phyloP scores from a whole-genome alignment of 2,329 filamentous ascomycete genomes.

The Epichloe brachyelytri region DNA sequence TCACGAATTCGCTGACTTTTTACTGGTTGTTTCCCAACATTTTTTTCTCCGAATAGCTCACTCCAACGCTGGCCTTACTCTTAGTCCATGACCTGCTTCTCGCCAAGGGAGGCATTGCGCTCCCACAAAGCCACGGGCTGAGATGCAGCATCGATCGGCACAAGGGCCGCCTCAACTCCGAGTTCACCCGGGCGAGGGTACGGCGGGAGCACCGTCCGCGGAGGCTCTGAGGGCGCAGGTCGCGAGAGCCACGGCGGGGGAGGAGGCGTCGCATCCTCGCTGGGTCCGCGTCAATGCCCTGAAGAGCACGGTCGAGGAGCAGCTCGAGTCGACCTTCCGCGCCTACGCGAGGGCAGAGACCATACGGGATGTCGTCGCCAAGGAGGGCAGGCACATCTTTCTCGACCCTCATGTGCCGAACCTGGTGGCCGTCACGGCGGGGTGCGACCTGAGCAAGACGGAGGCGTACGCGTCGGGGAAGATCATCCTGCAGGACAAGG shows the following conservation, averaged over 20 bases:
- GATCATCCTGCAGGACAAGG: constrained; percentile 90
- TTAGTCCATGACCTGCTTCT: constrained; percentile 79
- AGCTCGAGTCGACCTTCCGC: constrained; percentile 63
- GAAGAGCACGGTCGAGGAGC: constrained; percentile 54
- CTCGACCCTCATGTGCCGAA: constrained; percentile 76
- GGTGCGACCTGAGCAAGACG: constrained; percentile 58
- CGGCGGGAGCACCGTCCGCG: constrained; percentile 53
- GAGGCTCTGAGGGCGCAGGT: constrained; percentile 51
- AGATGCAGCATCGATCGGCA: constrained; percentile 65
- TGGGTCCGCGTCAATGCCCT: constrained; percentile 86
- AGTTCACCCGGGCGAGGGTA: constrained; percentile 70
- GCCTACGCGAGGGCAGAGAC: constrained; percentile 43
- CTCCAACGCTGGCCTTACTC: constrained; percentile 65
- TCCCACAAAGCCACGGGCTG: constrained; percentile 67
- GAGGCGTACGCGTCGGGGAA: constrained; percentile 62
- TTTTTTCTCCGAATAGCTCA: constrained; percentile 43
- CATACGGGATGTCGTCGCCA: constrained; percentile 42
- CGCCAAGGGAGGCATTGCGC: constrained; percentile 67
- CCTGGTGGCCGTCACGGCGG: constrained; percentile 64
- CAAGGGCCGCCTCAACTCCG: constrained; percentile 66
- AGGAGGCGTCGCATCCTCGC: constrained; percentile 55
- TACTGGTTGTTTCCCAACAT: background rate
- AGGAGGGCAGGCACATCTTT: constrained; percentile 40
- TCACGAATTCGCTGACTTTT: background rate
- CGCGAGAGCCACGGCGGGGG: constrained; percentile 33